Evolutionary conservation across 345 rosid species (phyloP).

Genomic region (Salix exigua): DNA sequence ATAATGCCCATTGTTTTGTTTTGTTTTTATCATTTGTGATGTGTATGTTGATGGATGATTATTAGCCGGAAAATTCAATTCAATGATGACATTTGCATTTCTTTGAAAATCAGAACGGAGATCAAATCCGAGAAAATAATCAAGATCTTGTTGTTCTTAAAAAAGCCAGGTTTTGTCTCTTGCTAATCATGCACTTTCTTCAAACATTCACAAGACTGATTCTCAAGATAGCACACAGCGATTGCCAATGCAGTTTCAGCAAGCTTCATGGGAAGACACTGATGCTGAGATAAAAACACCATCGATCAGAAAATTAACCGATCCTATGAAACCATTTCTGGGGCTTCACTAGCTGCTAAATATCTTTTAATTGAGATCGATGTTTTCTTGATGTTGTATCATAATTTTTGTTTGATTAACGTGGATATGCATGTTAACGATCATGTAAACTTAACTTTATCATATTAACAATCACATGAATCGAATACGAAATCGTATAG

Average conservation of each 20-base stretch:
- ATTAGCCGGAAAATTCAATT: not conserved
- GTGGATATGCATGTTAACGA: too few species aligned
- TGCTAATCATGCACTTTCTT: not conserved
- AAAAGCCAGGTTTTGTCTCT: not conserved
- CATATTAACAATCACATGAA: too few species aligned
- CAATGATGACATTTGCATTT: not conserved
- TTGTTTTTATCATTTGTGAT: not conserved
- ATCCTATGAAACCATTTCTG: too few species aligned
- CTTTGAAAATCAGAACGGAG: not conserved
- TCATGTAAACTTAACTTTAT: too few species aligned
- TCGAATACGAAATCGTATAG: fast-evolving
- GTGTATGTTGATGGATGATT: constrained; percentile 4
- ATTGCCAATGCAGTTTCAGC: not conserved
- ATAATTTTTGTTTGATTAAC: too few species aligned
- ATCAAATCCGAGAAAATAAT: not conserved
- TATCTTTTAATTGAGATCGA: too few species aligned
- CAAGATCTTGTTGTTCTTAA: not conserved
- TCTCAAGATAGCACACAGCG: not conserved
- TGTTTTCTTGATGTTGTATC: too few species aligned
- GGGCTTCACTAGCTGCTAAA: too few species aligned
- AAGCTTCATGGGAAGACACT: not conserved
- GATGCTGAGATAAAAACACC: not conserved
- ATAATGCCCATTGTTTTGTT: constrained; percentile 10
- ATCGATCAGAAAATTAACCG: not conserved
- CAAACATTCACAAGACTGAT: not conserved